phyloP scores from a whole-genome alignment of 495 filamentous ascomycete genomes.

The Xylaria longipes region DNA sequence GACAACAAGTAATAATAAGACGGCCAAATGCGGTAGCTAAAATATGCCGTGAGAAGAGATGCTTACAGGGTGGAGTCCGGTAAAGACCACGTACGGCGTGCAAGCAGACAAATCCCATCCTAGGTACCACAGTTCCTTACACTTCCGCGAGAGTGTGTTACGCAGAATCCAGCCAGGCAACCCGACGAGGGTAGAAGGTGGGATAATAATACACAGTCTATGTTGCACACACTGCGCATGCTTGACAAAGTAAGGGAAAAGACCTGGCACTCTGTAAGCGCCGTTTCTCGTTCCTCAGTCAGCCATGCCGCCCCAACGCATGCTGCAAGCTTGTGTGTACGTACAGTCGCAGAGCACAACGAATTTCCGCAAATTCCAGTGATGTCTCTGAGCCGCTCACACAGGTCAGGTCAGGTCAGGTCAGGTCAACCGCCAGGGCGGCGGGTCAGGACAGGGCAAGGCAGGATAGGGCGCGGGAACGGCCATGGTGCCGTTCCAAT shows the following conservation, averaged over 20 bases:
- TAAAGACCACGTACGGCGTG: conserved; percentile 16
- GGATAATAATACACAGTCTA: conserved; percentile 20
- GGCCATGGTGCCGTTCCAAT: conserved; percentile 13
- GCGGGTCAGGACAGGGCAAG: conserved; percentile 1
- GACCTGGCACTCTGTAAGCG: background rate
- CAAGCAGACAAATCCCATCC: conserved; percentile 15
- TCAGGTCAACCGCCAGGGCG: conserved; percentile 7
- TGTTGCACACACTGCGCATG: conserved; percentile 26
- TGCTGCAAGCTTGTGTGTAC: conserved; percentile 8
- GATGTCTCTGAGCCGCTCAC: conserved; percentile 15
- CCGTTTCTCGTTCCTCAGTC: background rate
- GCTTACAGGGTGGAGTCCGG: conserved; percentile 24
- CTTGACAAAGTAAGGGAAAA: conserved; percentile 16
- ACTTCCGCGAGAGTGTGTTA: conserved; percentile 28
- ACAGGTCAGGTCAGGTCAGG: conserved; percentile 12
- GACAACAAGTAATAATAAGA: conserved; percentile 11
- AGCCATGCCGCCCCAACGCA: conserved; percentile 18
- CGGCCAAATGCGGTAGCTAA: conserved; percentile 21
- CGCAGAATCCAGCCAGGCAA: conserved; percentile 25
- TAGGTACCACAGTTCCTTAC: conserved; percentile 17
- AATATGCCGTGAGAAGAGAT: conserved; percentile 24
- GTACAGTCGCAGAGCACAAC: conserved; percentile 10
- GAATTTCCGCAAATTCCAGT: conserved; percentile 17
- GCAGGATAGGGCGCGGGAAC: conserved; percentile 15
- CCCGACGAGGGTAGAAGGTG: conserved; percentile 17